Percentiles rank a stretch among this genome's conserved stretches.
phyloP scores from a whole-genome alignment of 441 rosid genomes.

The Erodium chrysanthum region DNA sequence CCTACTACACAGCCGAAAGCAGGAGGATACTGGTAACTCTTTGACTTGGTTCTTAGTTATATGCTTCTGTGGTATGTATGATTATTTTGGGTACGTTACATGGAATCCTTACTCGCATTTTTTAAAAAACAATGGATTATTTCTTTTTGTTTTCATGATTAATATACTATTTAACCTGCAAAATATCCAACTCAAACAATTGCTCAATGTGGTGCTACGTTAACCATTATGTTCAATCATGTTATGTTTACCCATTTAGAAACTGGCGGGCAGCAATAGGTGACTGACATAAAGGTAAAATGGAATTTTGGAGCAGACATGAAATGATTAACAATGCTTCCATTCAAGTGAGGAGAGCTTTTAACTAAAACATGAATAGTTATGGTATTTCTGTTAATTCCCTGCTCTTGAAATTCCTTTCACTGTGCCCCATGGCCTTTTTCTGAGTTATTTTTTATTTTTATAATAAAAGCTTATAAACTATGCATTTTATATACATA shows the following conservation, averaged over 20 bases:
- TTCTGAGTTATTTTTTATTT: background rate
- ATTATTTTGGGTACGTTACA: constrained; percentile 9
- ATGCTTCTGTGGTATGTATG: constrained; percentile 11
- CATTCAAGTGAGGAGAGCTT: background rate
- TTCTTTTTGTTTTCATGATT: constrained; percentile 1
- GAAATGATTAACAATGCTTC: no score
- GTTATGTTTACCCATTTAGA: no score
- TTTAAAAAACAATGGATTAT: background rate
- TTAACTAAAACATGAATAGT: background rate
- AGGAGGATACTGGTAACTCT: constrained; percentile 44
- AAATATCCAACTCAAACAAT: background rate
- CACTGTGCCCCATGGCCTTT: background rate
- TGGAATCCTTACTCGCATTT: background rate
- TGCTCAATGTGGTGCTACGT: background rate
- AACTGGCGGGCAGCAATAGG: no score
- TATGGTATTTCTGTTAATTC: background rate
- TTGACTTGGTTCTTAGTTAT: constrained; percentile 11
- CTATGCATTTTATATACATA: background rate
- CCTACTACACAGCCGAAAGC: constrained; percentile 70
- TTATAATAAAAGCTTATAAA: background rate
- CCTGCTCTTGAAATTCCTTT: background rate
- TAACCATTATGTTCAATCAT: background rate
- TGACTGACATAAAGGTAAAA: no score
- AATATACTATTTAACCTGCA: background rate
- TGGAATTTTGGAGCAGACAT: no score